Percentiles rank a stretch among this genome's conserved stretches.
Conservation (phyloP, 208 protist genomes). For the Crithidia bombi region DNA sequence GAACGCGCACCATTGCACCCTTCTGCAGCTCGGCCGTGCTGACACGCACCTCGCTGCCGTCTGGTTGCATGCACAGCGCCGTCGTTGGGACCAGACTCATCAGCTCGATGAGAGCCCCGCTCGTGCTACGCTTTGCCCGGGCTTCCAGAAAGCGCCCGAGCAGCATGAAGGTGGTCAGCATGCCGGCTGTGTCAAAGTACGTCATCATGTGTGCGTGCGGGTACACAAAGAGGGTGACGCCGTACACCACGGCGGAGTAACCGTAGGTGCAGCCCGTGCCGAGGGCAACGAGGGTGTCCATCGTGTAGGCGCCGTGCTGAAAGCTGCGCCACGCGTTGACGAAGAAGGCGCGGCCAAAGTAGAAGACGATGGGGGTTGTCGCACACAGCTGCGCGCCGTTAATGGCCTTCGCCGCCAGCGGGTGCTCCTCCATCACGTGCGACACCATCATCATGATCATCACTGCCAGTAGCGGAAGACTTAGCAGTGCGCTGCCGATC, state of each 20-base stretch:
- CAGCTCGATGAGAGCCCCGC: constrained; percentile 84
- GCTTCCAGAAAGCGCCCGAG: constrained; percentile 96
- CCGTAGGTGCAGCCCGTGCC: constrained; percentile 76
- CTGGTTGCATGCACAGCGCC: constrained; percentile 26
- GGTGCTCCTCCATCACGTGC: constrained; percentile 33
- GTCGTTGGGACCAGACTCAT: constrained; percentile 80
- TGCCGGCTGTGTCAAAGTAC: constrained; percentile 96
- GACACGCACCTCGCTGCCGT: constrained; percentile 43
- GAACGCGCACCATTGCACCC: constrained; percentile 83
- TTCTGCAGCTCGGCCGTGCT: constrained; percentile 37
- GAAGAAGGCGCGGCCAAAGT: constrained; percentile 80
- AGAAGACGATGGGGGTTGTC: constrained; percentile 87
- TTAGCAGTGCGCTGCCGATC: constrained; percentile 55
- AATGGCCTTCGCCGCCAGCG: constrained; percentile 30
- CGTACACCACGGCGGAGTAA: constrained; percentile 66
- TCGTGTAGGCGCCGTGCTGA: constrained; percentile 72
- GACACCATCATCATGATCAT: constrained; percentile 75
- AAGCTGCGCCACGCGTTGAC: constrained; percentile 61
- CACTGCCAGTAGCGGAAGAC: constrained; percentile 61
- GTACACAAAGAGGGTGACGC: constrained; percentile 36
- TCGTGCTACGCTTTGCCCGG: constrained; percentile 93
- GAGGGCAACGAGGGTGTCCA: constrained; percentile 90
- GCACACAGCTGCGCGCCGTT: constrained; percentile 63
- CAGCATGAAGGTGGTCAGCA: constrained; percentile 96
- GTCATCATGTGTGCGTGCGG: constrained; percentile 40